Evolutionary conservation across 768 basidiomycete species (phyloP).

Genomic region (Galerina marginata): DNA sequence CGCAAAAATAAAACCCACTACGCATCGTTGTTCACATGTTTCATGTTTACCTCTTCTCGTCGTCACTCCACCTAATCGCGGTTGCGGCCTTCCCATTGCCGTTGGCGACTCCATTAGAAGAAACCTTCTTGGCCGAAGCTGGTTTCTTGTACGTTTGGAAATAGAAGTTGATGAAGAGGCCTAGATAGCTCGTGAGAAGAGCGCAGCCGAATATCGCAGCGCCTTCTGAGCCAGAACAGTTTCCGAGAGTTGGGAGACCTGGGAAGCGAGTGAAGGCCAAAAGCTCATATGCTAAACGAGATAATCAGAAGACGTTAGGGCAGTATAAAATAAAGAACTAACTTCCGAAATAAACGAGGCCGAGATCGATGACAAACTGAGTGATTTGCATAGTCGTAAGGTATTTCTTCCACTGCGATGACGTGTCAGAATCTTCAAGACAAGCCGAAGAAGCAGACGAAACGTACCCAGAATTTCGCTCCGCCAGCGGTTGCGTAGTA

Average conservation of each 20-base stretch:
- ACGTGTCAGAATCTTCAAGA: background rate
- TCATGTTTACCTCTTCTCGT: too few relatives aligned
- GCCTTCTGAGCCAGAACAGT: slow-evolving; percentile 89
- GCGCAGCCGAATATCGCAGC: slow-evolving; percentile 91
- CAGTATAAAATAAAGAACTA: slow-evolving; percentile 40
- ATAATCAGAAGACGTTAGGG: slow-evolving; percentile 6
- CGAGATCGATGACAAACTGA: slow-evolving; percentile 94
- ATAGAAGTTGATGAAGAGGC: slow-evolving; percentile 96
- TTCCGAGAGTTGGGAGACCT: slow-evolving; percentile 69
- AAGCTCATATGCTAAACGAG: slow-evolving; percentile 73
- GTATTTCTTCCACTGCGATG: slow-evolving; percentile 94
- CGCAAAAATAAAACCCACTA: too few relatives aligned
- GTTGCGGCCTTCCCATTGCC: slow-evolving; percentile 29
- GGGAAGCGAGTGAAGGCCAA: slow-evolving; percentile 70
- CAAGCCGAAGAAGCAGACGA: background rate
- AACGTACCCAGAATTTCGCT: slow-evolving; percentile 88
- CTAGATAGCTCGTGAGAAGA: slow-evolving; percentile 88
- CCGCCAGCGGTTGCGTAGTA: slow-evolving; percentile 99
- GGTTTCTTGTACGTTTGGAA: slow-evolving; percentile 84
- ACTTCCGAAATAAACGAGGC: slow-evolving; percentile 95
- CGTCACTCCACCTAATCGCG: too few relatives aligned
- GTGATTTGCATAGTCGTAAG: slow-evolving; percentile 95
- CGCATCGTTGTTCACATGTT: too few relatives aligned
- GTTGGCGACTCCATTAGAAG: slow-evolving; percentile 49
- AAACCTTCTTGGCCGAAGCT: slow-evolving; percentile 46